Evolutionary conservation across 805 yeast genomes (phyloP).

Genomic region (Candida pseudoglaebosa): DNA sequence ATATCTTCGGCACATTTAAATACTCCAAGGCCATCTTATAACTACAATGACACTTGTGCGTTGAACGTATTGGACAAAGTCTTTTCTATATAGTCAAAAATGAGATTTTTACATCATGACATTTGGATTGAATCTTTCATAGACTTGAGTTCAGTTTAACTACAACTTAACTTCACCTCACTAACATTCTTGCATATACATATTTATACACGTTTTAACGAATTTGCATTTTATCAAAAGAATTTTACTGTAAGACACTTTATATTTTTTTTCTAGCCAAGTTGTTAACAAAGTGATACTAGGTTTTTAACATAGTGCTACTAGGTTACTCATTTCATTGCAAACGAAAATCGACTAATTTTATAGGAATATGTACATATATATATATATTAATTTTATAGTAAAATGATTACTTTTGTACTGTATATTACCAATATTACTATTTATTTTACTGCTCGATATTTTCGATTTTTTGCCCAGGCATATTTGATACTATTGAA

Average conservation of each 20-base stretch:
- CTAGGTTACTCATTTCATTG: too few relatives aligned
- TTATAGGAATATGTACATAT: too few relatives aligned
- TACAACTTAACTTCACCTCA: too few relatives aligned
- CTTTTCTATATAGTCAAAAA: background rate
- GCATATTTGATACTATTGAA: conserved; percentile 70
- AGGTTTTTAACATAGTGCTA: too few relatives aligned
- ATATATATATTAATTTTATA: too few relatives aligned
- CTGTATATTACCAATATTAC: too few relatives aligned
- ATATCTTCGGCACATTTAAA: background rate
- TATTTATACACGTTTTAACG: background rate
- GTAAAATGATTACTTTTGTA: too few relatives aligned
- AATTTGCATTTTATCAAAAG: background rate
- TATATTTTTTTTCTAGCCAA: background rate
- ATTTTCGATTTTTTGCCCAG: conserved; percentile 54
- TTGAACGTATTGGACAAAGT: conserved; percentile 6
- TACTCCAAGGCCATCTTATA: background rate
- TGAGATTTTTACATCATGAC: background rate
- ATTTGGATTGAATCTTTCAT: too few relatives aligned
- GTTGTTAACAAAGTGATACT: too few relatives aligned
- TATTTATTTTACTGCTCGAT: conserved; percentile 5
- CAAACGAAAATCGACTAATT: too few relatives aligned
- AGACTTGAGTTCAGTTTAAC: too few relatives aligned
- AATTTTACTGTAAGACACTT: background rate
- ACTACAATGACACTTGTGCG: conserved; percentile 2
- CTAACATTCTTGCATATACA: background rate